Evolutionary conservation across 2,329 filamentous ascomycete genomes (phyloP).

Genomic region (Stagonosporopsis vannaccii): DNA sequence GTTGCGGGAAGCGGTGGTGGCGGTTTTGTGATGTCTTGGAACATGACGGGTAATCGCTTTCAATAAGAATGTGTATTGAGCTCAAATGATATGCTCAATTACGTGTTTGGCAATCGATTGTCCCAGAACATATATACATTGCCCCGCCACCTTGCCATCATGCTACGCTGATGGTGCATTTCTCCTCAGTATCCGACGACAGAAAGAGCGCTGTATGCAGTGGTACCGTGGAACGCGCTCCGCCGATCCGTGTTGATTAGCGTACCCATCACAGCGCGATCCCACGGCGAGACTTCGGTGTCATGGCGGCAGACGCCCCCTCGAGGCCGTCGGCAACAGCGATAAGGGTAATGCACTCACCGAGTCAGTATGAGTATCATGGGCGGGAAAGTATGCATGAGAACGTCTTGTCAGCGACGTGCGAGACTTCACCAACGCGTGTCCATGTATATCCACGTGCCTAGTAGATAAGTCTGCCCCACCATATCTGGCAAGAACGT

Average conservation of each 20-base stretch:
- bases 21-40: slow-evolving; percentile 14
- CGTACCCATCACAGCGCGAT: neutral
- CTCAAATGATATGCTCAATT: neutral
- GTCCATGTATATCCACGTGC: neutral
- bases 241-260: neutral
- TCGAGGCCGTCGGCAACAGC: neutral
- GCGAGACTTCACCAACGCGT: neutral
- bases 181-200: neutral
- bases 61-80: too few relatives aligned
- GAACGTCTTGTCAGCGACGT: neutral
- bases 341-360: slow-evolving; percentile 1
- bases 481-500: neutral
- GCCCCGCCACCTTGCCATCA: neutral
- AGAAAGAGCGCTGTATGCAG: neutral
- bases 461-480: neutral
- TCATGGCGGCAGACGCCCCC: slow-evolving; percentile 3
- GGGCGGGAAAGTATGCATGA: neutral
- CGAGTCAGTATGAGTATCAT: neutral
- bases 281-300: neutral
- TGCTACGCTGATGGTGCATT: neutral
- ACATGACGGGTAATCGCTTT: neutral
- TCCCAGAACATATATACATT: neutral
- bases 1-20: slow-evolving; percentile 15
- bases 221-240: neutral
- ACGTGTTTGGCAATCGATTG: neutral